Conservation (phyloP, 371 early-diverging fungal species). For the Vairimorpha apis region DNA sequence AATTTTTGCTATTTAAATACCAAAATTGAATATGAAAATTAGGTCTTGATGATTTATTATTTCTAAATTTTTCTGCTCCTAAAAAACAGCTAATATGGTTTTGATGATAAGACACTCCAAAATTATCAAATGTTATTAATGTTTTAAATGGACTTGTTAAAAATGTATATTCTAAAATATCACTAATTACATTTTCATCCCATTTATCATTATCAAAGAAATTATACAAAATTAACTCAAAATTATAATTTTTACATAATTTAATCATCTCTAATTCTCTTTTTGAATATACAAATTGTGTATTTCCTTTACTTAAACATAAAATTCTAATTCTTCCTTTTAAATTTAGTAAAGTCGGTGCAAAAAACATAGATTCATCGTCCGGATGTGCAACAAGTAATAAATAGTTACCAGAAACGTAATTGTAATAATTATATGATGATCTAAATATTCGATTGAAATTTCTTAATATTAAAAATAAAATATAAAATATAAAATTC, state of each 20-base stretch:
- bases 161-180: slow-evolving; percentile 22
- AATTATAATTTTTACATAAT: slow-evolving; percentile 12
- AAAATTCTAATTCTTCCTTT: slow-evolving; percentile 65
- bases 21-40: slow-evolving; percentile 47
- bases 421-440: too few species aligned
- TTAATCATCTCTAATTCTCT: slow-evolving; percentile 42
- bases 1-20: slow-evolving; percentile 67
- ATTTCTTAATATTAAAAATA: too few species aligned
- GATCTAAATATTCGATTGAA: too few species aligned
- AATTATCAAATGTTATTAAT: slow-evolving; percentile 82
- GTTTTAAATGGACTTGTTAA: slow-evolving; percentile 21
- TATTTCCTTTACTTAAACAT: slow-evolving; percentile 74
- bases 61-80: slow-evolving; percentile 66
- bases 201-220: slow-evolving; percentile 53
- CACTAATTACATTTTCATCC: slow-evolving; percentile 23
- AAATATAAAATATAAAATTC: too few species aligned
- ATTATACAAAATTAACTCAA: slow-evolving; percentile 26
- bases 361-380: slow-evolving; percentile 98
- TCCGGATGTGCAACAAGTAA: slow-evolving; percentile 93
- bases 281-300: neutral
- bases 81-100: slow-evolving; percentile 77
- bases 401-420: slow-evolving; percentile 56
- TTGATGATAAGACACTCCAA: slow-evolving; percentile 80
- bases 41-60: too few species aligned
- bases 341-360: slow-evolving; percentile 69